These are phyloP conservation scores for Lumnitzera racemosa DNA, from an alignment of 345 rosid genomes.

Conservation along the genomic window DNA sequence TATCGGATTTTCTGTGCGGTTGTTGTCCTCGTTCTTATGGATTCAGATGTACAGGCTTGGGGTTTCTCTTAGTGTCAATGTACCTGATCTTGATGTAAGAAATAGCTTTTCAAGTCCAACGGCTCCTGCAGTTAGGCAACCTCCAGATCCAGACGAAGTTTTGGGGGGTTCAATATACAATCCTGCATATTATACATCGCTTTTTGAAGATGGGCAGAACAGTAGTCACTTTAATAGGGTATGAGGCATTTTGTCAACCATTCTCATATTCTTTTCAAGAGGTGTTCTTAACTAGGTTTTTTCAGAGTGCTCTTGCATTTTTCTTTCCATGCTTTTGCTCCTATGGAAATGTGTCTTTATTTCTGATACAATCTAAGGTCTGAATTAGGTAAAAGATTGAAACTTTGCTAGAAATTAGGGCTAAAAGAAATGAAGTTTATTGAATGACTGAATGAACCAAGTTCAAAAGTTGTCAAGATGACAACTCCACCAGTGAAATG, in stretches of 20 bases:
- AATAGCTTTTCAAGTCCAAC: conserved; percentile 63
- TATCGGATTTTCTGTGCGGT: conserved; percentile 65
- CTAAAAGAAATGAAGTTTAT: too few species aligned
- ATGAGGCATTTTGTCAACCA: neutral
- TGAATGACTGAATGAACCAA: too few species aligned
- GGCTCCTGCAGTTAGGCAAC: conserved; percentile 26
- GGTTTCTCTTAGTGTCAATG: conserved; percentile 32
- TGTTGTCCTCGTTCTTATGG: conserved; percentile 76
- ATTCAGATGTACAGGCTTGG: conserved; percentile 93
- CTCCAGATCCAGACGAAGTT: conserved; percentile 46
- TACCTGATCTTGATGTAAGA: conserved; percentile 49
- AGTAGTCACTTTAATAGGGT: conserved; percentile 28
- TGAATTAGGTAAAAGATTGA: too few species aligned
- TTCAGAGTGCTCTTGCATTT: neutral
- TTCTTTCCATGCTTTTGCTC: neutral
- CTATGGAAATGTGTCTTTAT: too few species aligned
- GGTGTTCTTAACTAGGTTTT: neutral
- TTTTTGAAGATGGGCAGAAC: conserved; percentile 48
- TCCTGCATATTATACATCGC: conserved; percentile 55
- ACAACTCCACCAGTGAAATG: too few species aligned
- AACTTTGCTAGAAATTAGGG: too few species aligned
- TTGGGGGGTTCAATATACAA: conserved; percentile 59
- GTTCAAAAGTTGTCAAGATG: too few species aligned
- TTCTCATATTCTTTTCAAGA: neutral
- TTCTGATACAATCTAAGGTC: too few species aligned